Conservation (phyloP, 2,329 filamentous ascomycete species). For the Verticillium isaacii region DNA sequence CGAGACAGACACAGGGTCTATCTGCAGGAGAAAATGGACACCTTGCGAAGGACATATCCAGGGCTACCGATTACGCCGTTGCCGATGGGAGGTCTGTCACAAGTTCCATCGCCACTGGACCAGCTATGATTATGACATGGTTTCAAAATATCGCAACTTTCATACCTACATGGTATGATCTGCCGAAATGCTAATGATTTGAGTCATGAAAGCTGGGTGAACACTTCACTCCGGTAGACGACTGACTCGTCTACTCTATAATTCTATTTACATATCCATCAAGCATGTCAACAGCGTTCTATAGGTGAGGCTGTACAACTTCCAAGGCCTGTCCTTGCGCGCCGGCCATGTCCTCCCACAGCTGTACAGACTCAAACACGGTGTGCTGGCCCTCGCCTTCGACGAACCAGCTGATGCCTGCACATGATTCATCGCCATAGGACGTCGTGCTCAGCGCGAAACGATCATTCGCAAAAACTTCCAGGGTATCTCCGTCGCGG, state of each 20-base stretch:
- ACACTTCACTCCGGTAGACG: background rate
- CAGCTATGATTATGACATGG: background rate
- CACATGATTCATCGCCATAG: constrained; percentile 18
- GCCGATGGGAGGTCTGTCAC: background rate
- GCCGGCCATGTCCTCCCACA: background rate
- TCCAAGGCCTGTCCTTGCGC: background rate
- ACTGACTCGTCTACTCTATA: background rate
- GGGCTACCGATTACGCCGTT: background rate
- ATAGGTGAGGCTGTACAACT: background rate
- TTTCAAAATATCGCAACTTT: background rate
- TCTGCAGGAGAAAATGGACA: constrained; percentile 31
- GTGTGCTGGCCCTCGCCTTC: constrained; percentile 8
- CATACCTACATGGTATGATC: background rate
- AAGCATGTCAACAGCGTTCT: background rate
- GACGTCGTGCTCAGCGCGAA: constrained; percentile 34
- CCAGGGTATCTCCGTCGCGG: constrained; percentile 35
- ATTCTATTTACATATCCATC: background rate
- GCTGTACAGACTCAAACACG: constrained; percentile 11
- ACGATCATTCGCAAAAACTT: constrained; percentile 39
- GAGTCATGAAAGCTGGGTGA: background rate
- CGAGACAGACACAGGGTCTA: constrained; percentile 38
- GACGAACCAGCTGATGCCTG: constrained; percentile 18
- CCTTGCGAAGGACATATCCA: constrained; percentile 13
- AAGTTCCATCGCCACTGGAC: background rate
- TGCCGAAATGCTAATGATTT: background rate